Evolutionary conservation across 2,329 filamentous ascomycete genomes (phyloP).

Genomic region (Aspergillus melleus): DNA sequence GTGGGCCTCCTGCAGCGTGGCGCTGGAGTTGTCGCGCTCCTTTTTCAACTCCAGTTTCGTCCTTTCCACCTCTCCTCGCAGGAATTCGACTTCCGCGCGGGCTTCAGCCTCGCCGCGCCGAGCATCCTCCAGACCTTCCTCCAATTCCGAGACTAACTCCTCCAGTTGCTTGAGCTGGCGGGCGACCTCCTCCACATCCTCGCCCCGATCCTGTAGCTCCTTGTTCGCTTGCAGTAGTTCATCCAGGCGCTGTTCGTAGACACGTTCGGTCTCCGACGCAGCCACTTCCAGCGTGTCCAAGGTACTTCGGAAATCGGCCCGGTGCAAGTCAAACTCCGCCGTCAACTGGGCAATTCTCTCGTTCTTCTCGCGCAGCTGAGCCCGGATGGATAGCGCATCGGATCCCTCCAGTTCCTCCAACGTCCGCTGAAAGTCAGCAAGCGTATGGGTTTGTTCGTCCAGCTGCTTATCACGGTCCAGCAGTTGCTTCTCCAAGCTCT

Average conservation of each 20-base stretch:
- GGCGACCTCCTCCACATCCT: slow-evolving; percentile 90
- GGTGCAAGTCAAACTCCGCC: slow-evolving; percentile 88
- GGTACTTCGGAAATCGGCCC: slow-evolving; percentile 93
- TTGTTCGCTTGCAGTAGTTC: slow-evolving; percentile 75
- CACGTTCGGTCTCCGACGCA: slow-evolving; percentile 87
- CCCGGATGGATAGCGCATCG: slow-evolving; percentile 73
- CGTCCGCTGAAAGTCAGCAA: slow-evolving; percentile 87
- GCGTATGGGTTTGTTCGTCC: slow-evolving; percentile 78
- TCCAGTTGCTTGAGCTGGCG: slow-evolving; percentile 91
- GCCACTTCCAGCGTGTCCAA: slow-evolving; percentile 96
- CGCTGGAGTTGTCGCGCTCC: slow-evolving; percentile 79
- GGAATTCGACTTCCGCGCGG: slow-evolving; percentile 90
- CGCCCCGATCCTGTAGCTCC: slow-evolving; percentile 76
- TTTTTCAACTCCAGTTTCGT: slow-evolving; percentile 83
- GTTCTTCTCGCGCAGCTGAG: slow-evolving; percentile 89
- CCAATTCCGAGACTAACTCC: slow-evolving; percentile 92
- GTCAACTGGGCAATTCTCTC: slow-evolving; percentile 94
- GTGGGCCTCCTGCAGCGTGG: slow-evolving; percentile 56
- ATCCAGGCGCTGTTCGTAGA: slow-evolving; percentile 70
- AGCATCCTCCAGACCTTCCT: slow-evolving; percentile 94
- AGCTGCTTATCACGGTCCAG: slow-evolving; percentile 83
- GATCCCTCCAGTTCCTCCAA: slow-evolving; percentile 80
- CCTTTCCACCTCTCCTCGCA: slow-evolving; percentile 90
- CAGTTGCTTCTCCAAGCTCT: slow-evolving; percentile 69
- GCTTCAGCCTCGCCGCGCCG: slow-evolving; percentile 92